phyloP scores from a whole-genome alignment of 768 basidiomycete species.

The Lentinus brumalis region DNA sequence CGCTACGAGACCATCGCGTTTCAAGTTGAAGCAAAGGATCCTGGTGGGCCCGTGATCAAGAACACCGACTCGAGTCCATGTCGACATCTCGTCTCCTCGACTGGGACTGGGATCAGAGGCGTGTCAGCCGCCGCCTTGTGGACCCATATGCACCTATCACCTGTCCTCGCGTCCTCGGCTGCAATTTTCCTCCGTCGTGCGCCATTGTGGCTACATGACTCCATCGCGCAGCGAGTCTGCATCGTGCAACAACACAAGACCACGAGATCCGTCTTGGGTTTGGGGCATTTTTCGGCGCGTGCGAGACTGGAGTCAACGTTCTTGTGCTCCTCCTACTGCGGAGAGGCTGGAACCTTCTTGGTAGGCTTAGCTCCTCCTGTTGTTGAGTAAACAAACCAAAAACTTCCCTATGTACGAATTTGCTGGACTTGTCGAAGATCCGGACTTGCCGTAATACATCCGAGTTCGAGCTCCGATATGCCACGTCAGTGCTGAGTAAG shows the following conservation, averaged over 20 bases:
- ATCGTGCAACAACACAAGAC: neutral
- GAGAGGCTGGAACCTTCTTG: too few species aligned
- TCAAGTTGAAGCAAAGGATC: too few species aligned
- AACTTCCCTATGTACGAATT: neutral
- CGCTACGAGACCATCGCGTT: too few species aligned
- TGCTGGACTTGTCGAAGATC: neutral
- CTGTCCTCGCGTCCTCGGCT: neutral
- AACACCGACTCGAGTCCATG: too few species aligned
- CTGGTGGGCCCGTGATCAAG: too few species aligned
- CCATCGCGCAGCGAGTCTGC: neutral
- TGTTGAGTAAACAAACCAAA: neutral
- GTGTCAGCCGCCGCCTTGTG: neutral
- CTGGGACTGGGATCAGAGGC: neutral
- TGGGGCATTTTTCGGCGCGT: neutral
- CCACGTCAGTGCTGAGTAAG: neutral
- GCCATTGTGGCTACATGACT: neutral
- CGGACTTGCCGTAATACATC: neutral
- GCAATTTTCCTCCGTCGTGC: neutral
- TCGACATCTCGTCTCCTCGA: too few species aligned
- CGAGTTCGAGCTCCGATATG: neutral
- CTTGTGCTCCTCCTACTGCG: neutral
- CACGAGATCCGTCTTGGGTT: neutral
- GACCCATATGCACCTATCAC: slow-evolving; percentile 6
- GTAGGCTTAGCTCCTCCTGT: too few species aligned
- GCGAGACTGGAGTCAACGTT: neutral